These are phyloP conservation scores for Komagataella ulmi DNA, from an alignment of 805 yeast species.

Conservation along the genomic window DNA sequence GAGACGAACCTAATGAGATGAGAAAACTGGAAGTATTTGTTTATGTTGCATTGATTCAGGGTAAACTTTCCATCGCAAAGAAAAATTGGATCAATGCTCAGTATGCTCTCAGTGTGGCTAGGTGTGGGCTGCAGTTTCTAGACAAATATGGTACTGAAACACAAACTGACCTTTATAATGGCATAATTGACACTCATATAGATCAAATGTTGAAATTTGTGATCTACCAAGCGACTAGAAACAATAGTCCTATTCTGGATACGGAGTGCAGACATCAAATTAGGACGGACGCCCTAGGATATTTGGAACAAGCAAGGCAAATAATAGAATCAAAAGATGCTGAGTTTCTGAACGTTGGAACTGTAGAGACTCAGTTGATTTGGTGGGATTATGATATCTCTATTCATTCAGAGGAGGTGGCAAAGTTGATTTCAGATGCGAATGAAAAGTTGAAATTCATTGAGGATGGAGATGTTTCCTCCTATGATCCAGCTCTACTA, in stretches of 20 bases:
- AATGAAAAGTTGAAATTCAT: constrained; percentile 15
- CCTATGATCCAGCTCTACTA: constrained; percentile 42
- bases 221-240: constrained; percentile 23
- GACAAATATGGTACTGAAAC: constrained; percentile 15
- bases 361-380: constrained; percentile 17
- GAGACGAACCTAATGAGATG: constrained; percentile 20
- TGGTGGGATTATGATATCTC: constrained; percentile 47
- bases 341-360: constrained; percentile 17
- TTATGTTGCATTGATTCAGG: constrained; percentile 20
- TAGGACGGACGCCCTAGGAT: constrained; percentile 16
- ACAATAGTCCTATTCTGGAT: constrained; percentile 31
- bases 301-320: constrained; percentile 22
- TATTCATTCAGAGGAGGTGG: constrained; percentile 60
- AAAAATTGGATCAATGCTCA: constrained; percentile 44
- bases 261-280: constrained; percentile 32
- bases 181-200: constrained; percentile 40
- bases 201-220: constrained; percentile 21
- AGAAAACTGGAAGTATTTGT: constrained; percentile 20
- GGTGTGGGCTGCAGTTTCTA: constrained; percentile 46
- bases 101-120: constrained; percentile 41
- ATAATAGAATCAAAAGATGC: constrained; percentile 22
- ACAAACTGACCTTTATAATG: constrained; percentile 31
- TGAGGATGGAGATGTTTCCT: constrained; percentile 23
- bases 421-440: constrained; percentile 38
- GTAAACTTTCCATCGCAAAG: constrained; percentile 31